Conservation (phyloP, 2,329 filamentous ascomycete genomes). For the Cordyceps farinosa region DNA sequence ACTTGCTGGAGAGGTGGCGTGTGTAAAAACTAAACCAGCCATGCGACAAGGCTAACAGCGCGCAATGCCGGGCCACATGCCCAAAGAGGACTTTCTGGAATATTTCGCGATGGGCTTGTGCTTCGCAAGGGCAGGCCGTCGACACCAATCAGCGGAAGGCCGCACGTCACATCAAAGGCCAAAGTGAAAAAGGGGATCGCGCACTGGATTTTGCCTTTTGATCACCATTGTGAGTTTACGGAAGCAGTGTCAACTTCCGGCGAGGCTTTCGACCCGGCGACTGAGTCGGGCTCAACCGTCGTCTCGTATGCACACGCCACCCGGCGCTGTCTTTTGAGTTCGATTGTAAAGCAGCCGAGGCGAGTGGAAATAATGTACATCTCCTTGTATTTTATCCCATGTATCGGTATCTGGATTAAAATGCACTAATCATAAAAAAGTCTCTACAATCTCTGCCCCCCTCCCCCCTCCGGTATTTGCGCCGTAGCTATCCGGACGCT, state of each 20-base stretch:
- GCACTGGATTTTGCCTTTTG: background rate
- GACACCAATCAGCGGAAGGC: background rate
- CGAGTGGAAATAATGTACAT: too few relatives aligned
- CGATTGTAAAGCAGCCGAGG: too few relatives aligned
- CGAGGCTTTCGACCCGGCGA: background rate
- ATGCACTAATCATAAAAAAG: too few relatives aligned
- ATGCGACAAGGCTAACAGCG: background rate
- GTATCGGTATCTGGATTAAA: too few relatives aligned
- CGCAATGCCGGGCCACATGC: conserved; percentile 1
- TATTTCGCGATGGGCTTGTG: background rate
- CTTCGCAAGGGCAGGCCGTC: background rate
- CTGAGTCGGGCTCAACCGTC: background rate
- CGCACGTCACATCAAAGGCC: background rate
- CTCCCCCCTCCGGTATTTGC: too few relatives aligned
- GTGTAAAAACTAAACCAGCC: background rate
- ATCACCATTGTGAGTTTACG: background rate
- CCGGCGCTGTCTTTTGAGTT: background rate
- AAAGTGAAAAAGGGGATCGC: background rate
- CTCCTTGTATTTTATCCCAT: too few relatives aligned
- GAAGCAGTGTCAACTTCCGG: background rate
- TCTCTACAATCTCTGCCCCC: too few relatives aligned
- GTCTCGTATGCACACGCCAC: background rate
- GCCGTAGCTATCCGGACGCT: too few relatives aligned
- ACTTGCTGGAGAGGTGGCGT: background rate
- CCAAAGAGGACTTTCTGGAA: background rate